phyloP scores from a whole-genome alignment of 345 rosid species.

The Populus ilicifolia region DNA sequence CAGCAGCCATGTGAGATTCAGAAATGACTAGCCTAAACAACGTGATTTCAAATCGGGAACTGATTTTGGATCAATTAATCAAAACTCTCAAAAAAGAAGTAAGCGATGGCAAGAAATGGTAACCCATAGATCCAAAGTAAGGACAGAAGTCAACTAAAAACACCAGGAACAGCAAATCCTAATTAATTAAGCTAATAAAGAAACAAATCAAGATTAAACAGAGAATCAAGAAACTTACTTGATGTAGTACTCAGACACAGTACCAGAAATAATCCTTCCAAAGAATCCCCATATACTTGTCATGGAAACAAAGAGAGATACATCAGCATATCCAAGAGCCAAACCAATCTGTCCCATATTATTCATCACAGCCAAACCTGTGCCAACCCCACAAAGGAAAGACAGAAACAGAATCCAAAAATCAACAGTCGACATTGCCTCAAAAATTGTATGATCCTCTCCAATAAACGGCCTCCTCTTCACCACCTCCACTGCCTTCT shows the following conservation, averaged over 20 bases:
- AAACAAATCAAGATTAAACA: not conserved
- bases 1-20: too few species aligned
- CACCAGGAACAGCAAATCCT: not conserved
- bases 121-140: not conserved
- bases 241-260: constrained; percentile 68
- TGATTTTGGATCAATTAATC: not conserved
- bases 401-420: constrained; percentile 84
- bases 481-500: constrained; percentile 13
- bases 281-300: constrained; percentile 93
- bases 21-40: not conserved
- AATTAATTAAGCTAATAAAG: not conserved
- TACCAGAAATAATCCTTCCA: constrained; percentile 79
- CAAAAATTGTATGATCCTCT: constrained; percentile 77
- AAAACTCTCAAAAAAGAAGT: not conserved
- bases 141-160: not conserved
- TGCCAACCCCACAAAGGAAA: constrained; percentile 84
- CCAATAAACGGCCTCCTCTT: constrained; percentile 57
- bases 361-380: constrained; percentile 84
- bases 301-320: constrained; percentile 77
- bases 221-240: constrained; percentile 14
- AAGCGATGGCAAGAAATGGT: not conserved
- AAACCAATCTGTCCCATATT: constrained; percentile 91
- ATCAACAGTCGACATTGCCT: constrained; percentile 61
- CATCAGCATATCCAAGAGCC: constrained; percentile 83
- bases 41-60: not conserved